These are phyloP conservation scores for Neurospora sp. DNA, from an alignment of 495 filamentous ascomycete genomes.

Conservation along the genomic window DNA sequence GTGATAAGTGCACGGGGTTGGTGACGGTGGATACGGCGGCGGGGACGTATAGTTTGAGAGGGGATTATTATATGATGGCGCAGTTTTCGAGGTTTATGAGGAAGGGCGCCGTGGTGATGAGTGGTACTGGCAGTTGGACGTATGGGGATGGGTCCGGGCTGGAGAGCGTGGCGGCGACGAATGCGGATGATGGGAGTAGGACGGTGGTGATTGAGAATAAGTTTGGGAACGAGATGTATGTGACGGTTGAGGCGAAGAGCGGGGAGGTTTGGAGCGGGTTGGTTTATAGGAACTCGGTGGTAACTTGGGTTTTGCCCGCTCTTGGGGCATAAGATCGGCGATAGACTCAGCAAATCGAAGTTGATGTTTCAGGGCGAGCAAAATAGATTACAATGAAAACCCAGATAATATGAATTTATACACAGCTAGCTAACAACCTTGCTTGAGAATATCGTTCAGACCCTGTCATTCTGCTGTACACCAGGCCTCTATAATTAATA, in stretches of 20 bases:
- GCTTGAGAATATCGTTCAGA: neutral
- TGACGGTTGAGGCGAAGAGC: slow-evolving; percentile 31
- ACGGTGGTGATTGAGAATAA: slow-evolving; percentile 46
- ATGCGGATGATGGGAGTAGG: slow-evolving; percentile 38
- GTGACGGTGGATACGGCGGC: slow-evolving; percentile 33
- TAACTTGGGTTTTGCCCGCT: slow-evolving; percentile 42
- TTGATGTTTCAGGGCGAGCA: too few species aligned
- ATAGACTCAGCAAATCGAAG: neutral
- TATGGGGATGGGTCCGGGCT: slow-evolving; percentile 32
- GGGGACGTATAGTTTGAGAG: slow-evolving; percentile 33
- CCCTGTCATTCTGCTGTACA: neutral
- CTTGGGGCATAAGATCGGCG: neutral
- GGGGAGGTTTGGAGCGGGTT: slow-evolving; percentile 45
- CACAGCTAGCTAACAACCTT: neutral
- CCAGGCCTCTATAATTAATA: neutral
- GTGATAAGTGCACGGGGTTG: slow-evolving; percentile 38
- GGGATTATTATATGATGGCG: slow-evolving; percentile 48
- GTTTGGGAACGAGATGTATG: slow-evolving; percentile 39
- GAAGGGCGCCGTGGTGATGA: slow-evolving; percentile 36
- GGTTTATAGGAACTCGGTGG: slow-evolving; percentile 35
- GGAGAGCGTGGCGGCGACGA: slow-evolving; percentile 41
- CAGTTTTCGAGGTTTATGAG: slow-evolving; percentile 50
- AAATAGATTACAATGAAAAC: neutral
- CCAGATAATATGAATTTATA: neutral
- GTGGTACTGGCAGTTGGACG: slow-evolving; percentile 37